Evolutionary conservation across 805 yeast species (phyloP).

Genomic region (Saccharomycodes ludwigii): DNA sequence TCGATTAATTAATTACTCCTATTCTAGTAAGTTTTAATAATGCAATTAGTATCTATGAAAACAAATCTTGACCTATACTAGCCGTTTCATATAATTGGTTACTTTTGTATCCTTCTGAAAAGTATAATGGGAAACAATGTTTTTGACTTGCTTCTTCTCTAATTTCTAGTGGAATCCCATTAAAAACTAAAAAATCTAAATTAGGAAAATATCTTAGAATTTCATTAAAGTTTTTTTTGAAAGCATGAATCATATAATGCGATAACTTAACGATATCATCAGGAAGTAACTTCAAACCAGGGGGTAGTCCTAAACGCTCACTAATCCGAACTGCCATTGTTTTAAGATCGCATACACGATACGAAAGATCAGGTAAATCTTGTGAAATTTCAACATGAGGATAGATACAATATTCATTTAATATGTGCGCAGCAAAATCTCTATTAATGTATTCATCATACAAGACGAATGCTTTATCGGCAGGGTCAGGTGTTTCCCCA

Average conservation of each 20-base stretch:
- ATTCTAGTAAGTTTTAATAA: neutral
- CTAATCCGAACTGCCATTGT: slow-evolving; percentile 10
- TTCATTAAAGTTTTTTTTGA: slow-evolving; percentile 22
- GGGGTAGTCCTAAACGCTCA: too few relatives aligned
- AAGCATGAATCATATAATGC: slow-evolving; percentile 23
- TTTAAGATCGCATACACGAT: slow-evolving; percentile 7
- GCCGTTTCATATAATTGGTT: slow-evolving; percentile 21
- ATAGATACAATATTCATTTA: too few relatives aligned
- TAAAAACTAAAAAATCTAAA: slow-evolving; percentile 22
- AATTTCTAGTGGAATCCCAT: slow-evolving; percentile 23
- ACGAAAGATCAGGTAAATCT: slow-evolving; percentile 13
- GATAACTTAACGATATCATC: slow-evolving; percentile 21
- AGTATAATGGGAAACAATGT: slow-evolving; percentile 19
- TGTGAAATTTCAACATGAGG: too few relatives aligned
- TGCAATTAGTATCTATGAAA: slow-evolving; percentile 3
- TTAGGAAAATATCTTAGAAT: slow-evolving; percentile 19
- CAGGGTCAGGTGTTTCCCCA: too few relatives aligned
- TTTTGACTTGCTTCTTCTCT: slow-evolving; percentile 16
- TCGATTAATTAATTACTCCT: neutral
- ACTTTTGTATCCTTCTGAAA: slow-evolving; percentile 13
- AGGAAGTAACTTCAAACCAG: too few relatives aligned
- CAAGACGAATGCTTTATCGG: too few relatives aligned
- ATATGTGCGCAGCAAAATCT: too few relatives aligned
- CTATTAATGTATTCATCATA: too few relatives aligned
- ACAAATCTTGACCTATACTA: slow-evolving; percentile 18